These are phyloP conservation scores for Pisolithus marmoratus DNA, from an alignment of 768 basidiomycete species.

Conservation along the genomic window DNA sequence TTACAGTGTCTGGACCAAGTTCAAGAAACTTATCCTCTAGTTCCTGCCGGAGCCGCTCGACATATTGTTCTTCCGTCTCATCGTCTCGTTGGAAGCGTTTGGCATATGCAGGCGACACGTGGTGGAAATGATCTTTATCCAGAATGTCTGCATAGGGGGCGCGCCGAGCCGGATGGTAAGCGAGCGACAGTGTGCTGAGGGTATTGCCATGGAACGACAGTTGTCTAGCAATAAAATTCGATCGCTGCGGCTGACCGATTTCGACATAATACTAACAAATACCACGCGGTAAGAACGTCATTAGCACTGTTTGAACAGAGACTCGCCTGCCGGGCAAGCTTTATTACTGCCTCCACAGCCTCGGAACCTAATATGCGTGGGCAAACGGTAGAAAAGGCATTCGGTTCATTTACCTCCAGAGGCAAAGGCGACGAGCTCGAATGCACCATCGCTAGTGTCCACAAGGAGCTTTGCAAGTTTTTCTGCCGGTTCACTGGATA, in stretches of 20 bases:
- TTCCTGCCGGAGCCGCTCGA: constrained; percentile 70
- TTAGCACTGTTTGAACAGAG: background rate
- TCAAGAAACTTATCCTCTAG: constrained; percentile 82
- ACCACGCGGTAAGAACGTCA: constrained; percentile 8
- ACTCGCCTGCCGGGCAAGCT: constrained; percentile 69
- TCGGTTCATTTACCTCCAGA: constrained; percentile 54
- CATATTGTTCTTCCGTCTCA: constrained; percentile 78
- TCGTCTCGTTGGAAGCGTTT: constrained; percentile 65
- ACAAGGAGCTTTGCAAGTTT: constrained; percentile 65
- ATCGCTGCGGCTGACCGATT: constrained; percentile 61
- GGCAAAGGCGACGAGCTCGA: constrained; percentile 63
- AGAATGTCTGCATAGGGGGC: constrained; percentile 63
- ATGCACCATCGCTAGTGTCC: constrained; percentile 65
- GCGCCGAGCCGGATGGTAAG: constrained; percentile 61
- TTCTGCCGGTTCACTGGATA: constrained; percentile 78
- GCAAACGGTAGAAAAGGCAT: background rate
- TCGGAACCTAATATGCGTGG: constrained; percentile 59
- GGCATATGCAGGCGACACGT: constrained; percentile 84
- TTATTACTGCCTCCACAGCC: constrained; percentile 84
- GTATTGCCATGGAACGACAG: constrained; percentile 88
- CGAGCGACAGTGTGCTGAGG: constrained; percentile 60
- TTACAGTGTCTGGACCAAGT: constrained; percentile 76
- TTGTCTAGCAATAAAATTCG: constrained; percentile 72
- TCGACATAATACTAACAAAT: constrained; percentile 60
- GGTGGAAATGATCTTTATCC: constrained; percentile 64